These are phyloP conservation scores for Globisporangium nagaii DNA, from an alignment of 352 stramenopile species.

Conservation along the genomic window DNA sequence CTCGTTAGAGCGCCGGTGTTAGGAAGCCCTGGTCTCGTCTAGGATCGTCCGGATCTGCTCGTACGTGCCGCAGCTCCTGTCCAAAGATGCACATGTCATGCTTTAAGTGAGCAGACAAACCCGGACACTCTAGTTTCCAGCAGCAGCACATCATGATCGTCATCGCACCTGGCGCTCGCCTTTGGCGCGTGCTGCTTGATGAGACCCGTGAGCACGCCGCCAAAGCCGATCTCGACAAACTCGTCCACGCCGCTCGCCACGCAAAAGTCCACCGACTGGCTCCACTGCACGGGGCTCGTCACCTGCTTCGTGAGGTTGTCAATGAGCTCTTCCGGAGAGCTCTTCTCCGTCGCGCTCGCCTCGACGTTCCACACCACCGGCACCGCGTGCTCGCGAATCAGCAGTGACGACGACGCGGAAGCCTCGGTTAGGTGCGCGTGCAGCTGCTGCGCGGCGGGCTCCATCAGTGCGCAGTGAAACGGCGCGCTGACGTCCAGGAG, in stretches of 20 bases:
- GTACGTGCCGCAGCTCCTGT: constrained; percentile 50
- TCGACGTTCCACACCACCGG: constrained; percentile 84
- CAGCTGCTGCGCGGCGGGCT: constrained; percentile 47
- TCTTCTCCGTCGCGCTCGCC: constrained; percentile 34
- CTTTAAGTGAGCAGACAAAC: not conserved
- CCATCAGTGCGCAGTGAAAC: constrained; percentile 83
- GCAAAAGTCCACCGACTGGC: constrained; percentile 72
- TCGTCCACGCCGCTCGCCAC: constrained; percentile 30
- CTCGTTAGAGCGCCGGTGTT: too few relatives aligned
- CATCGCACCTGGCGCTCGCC: constrained; percentile 13
- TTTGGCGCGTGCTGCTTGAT: constrained; percentile 63
- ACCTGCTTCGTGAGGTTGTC: constrained; percentile 57
- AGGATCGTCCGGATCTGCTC: constrained; percentile 46
- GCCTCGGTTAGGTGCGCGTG: constrained; percentile 25
- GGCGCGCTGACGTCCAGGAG: constrained; percentile 76
- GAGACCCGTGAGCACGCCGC: constrained; percentile 64
- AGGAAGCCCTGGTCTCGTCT: not conserved
- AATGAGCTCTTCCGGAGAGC: constrained; percentile 26
- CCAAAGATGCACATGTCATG: constrained; percentile 4
- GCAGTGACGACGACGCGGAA: constrained; percentile 3
- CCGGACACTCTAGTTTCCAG: too few relatives aligned
- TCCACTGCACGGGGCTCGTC: constrained; percentile 66
- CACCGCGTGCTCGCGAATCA: constrained; percentile 31
- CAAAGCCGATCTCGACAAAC: constrained; percentile 73
- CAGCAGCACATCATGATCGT: not conserved